Evolutionary conservation across 75 land plant species (phyloP).

Genomic region (Gnetum montanum): DNA sequence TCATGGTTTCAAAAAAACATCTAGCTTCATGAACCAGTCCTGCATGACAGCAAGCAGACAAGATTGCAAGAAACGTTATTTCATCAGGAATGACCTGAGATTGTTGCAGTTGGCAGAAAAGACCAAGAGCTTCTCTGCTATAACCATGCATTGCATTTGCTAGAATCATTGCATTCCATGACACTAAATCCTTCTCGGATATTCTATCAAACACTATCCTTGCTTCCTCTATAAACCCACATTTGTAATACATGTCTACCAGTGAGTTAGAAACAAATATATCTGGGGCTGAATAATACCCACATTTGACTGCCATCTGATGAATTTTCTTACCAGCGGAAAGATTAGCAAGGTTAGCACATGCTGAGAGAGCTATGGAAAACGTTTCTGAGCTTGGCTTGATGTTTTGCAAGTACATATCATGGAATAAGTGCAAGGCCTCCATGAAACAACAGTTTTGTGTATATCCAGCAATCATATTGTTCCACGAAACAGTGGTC

Average conservation of each 20-base stretch:
- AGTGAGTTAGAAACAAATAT: slow-evolving; percentile 18
- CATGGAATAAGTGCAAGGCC: slow-evolving; percentile 12
- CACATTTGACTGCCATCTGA: slow-evolving; percentile 6
- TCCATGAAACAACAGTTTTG: slow-evolving; percentile 9
- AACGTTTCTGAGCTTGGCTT: slow-evolving; percentile 11
- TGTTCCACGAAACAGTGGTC: slow-evolving; percentile 13
- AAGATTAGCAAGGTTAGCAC: slow-evolving; percentile 5
- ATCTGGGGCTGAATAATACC: slow-evolving; percentile 11
- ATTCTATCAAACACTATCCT: slow-evolving; percentile 11
- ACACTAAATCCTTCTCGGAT: slow-evolving; percentile 23
- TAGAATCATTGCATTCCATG: slow-evolving; percentile 39
- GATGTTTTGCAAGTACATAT: slow-evolving; percentile 11
- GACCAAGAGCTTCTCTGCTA: slow-evolving; percentile 8
- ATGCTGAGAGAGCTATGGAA: slow-evolving; percentile 6
- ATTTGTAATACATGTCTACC: slow-evolving; percentile 26
- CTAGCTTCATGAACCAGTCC: background rate
- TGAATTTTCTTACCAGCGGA: slow-evolving; percentile 6
- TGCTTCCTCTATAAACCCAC: slow-evolving; percentile 21
- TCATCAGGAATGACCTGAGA: slow-evolving; percentile 8
- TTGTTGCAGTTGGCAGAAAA: slow-evolving; percentile 12
- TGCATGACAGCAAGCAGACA: background rate
- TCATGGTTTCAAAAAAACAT: background rate
- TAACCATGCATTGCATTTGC: slow-evolving; percentile 17
- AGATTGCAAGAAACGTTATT: background rate
- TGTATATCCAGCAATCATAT: slow-evolving; percentile 10